These are phyloP conservation scores for Skeletonema tropicum DNA, from an alignment of 108 stramenopile genomes.

Conservation along the genomic window DNA sequence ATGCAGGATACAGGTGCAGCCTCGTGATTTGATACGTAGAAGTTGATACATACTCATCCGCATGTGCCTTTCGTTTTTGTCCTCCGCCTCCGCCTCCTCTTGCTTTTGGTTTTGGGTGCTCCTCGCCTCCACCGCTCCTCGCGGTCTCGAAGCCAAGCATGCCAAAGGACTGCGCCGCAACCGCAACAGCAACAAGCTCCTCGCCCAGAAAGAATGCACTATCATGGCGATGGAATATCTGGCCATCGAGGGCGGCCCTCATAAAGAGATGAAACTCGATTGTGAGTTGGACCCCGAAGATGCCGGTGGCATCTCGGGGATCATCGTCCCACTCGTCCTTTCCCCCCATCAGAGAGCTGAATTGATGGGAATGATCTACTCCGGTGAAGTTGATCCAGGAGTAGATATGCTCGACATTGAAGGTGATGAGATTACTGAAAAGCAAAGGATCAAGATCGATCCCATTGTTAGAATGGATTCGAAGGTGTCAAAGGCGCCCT, in stretches of 20 bases:
- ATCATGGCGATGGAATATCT: background rate
- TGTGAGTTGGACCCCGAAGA: constrained; percentile 1
- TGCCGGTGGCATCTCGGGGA: background rate
- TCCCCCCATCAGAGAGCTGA: background rate
- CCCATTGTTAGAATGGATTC: too few species aligned
- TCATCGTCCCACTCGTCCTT: background rate
- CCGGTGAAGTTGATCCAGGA: background rate
- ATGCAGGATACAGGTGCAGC: too few species aligned
- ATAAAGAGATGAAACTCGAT: background rate
- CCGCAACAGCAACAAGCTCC: background rate
- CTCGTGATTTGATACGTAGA: too few species aligned
- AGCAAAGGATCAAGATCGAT: background rate
- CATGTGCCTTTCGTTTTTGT: too few species aligned
- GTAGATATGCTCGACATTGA: too few species aligned
- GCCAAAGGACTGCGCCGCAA: background rate
- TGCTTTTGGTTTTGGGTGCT: too few species aligned
- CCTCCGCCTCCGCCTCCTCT: too few species aligned
- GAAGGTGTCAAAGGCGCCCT: background rate
- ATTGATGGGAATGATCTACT: background rate
- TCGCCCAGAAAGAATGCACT: too few species aligned
- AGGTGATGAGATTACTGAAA: too few species aligned
- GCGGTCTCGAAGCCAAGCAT: background rate
- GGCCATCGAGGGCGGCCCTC: background rate
- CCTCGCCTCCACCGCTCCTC: background rate
- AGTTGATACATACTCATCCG: too few species aligned